phyloP scores from a whole-genome alignment of 2,329 filamentous ascomycete genomes.

The Trichoderma simmonsii region DNA sequence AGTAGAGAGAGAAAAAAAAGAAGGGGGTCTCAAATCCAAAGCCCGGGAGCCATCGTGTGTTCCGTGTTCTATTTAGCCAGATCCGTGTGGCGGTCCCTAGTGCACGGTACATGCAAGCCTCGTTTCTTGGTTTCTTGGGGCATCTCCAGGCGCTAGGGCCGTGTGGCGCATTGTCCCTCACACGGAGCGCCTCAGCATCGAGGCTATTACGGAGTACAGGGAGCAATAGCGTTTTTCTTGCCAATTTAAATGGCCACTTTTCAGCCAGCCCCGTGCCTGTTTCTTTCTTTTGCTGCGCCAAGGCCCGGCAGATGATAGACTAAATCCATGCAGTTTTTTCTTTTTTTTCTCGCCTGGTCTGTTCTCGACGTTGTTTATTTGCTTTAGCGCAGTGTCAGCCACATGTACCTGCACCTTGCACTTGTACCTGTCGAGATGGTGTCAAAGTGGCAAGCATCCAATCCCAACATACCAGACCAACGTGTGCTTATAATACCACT shows the following conservation, averaged over 20 bases:
- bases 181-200: neutral
- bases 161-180: slow-evolving; percentile 17
- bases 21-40: neutral
- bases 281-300: neutral
- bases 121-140: neutral
- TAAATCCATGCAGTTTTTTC: neutral
- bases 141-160: neutral
- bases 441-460: neutral
- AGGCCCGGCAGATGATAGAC: neutral
- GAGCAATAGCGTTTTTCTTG: neutral
- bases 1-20: neutral
- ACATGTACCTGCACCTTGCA: neutral
- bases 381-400: neutral
- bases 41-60: neutral
- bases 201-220: neutral
- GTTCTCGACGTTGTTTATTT: neutral
- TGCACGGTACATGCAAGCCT: slow-evolving; percentile 11
- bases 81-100: slow-evolving; percentile 7
- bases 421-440: neutral
- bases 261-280: neutral
- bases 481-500: neutral
- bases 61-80: slow-evolving; percentile 1
- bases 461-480: neutral
- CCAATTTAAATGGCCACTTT: neutral
- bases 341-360: neutral